Evolutionary conservation across 2,329 filamentous ascomycete genomes (phyloP), one percentile per base, ranked within the genome.

Genomic region (Alternaria sp.): DNA sequence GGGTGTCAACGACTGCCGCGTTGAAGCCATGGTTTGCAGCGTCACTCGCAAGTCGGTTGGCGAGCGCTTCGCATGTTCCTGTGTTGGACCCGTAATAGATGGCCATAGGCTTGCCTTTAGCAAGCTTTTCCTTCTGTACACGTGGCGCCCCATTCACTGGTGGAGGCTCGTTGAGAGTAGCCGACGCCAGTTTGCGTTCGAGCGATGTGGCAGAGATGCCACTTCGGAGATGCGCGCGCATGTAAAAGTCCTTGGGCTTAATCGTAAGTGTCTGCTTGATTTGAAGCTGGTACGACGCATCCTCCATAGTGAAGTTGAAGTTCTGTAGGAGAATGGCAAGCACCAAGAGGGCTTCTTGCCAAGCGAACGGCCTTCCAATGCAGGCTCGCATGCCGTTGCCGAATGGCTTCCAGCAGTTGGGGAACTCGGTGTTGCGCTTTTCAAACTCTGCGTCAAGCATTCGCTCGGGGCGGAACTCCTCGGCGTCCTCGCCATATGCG

Each of bases 341-440:
- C 18, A 77, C 76, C 28, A 86, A 74, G 4, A 86, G 65, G 3
- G 81, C 79, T 61, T 87, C 85, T 66, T 87, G 85, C 82, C 83
- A 85, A 0, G 85, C 84, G 57, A 87, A 87, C 0, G 83, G 78
- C 2, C 85, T 77, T 5, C 85, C 85, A 32, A 87, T 86, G 58
- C 85, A 87, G 16, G 74, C 83, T 25, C 85, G 77, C 69, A 82
- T 78, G 1, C 85, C 85, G 34, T 82, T 86, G 1, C 85, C 85
- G 61, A 86, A 86, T 0, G 85, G 85, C 66, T 86, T 87, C 84
- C 69, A 84, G 66, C 72, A 74, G 44, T 81, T 78, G 8, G 78
- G 77, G 25, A 74, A 79, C 27, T 80, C 69, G n/a, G 74, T 75
- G 46, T 78, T 75, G 22, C 79, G 73, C 5, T 71, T 70, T 14